These are phyloP conservation scores for Coemansia sp. DNA, from an alignment of 371 early-diverging fungal species.

Conservation along the genomic window DNA sequence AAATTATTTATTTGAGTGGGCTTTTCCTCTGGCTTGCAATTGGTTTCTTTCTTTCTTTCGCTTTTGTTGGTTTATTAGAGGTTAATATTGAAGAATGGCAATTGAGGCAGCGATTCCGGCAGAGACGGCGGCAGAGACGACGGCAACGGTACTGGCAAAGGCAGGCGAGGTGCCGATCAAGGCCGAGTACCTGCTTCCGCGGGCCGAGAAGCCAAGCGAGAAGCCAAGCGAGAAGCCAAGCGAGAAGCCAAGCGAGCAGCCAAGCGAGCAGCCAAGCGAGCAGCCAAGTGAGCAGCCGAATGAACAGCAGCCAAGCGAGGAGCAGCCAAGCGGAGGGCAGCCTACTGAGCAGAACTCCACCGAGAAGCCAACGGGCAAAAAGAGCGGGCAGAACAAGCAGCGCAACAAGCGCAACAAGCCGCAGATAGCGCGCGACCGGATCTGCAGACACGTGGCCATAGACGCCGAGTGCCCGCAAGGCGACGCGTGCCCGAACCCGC, in stretches of 20 bases:
- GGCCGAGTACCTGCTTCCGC: slow-evolving; percentile 16
- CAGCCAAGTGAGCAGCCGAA: not conserved
- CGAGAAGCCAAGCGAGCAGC: too few relatives aligned
- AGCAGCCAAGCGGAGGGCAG: too few relatives aligned
- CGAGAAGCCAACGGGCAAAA: not conserved
- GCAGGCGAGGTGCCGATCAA: slow-evolving; percentile 17
- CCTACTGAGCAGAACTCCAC: slow-evolving; percentile 5
- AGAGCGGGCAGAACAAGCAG: slow-evolving; percentile 11
- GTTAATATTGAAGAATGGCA: too few relatives aligned
- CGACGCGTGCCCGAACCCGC: slow-evolving; percentile 63
- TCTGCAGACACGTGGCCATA: slow-evolving; percentile 57
- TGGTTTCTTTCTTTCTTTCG: too few relatives aligned
- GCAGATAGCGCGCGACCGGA: slow-evolving; percentile 7
- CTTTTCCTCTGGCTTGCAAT: too few relatives aligned
- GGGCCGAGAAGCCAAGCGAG: too few relatives aligned
- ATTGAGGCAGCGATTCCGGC: too few relatives aligned
- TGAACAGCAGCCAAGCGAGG: not conserved
- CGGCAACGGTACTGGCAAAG: not conserved
- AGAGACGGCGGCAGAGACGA: too few relatives aligned
- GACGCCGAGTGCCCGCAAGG: slow-evolving; percentile 56
- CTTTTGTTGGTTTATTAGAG: too few relatives aligned
- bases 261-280: too few relatives aligned
- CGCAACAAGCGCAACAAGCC: not conserved
- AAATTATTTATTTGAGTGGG: too few relatives aligned
- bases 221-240: too few relatives aligned